Percentiles rank a stretch among this genome's conserved stretches.
Evolutionary conservation across 495 filamentous ascomycete genomes (phyloP).

Genomic region (Neurospora sp.): DNA sequence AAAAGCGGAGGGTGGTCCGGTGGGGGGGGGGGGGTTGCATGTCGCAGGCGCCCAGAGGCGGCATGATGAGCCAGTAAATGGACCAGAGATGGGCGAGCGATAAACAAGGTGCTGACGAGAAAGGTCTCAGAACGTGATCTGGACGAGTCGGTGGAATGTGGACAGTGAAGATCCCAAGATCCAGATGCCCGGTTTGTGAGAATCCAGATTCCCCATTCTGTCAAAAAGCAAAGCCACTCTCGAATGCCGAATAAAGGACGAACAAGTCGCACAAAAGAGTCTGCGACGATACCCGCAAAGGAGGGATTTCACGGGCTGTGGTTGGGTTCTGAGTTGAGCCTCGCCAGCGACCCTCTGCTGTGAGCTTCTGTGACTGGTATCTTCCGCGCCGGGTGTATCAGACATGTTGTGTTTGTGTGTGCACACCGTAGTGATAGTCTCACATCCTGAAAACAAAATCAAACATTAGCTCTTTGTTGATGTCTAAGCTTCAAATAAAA

Average conservation of each 20-base stretch:
- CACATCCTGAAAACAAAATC: not conserved
- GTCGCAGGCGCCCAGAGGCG: constrained; percentile 7
- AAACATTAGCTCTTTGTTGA: not conserved
- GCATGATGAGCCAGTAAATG: constrained; percentile 9
- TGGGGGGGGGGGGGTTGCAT: constrained; percentile 2
- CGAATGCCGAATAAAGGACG: not conserved
- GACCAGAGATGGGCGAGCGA: constrained; percentile 2
- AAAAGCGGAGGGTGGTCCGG: constrained; percentile 1
- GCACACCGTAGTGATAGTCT: not conserved
- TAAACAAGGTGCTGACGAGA: not conserved
- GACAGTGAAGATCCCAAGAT: not conserved
- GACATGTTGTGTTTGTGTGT: not conserved
- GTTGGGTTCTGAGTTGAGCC: not conserved
- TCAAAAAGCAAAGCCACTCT: not conserved
- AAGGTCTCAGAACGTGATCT: not conserved
- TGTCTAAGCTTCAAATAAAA: not conserved
- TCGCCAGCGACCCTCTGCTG: not conserved
- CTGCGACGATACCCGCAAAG: not conserved
- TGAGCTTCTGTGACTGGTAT: not conserved
- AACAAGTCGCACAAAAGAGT: not conserved
- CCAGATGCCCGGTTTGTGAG: not conserved
- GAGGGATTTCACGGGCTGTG: not conserved
- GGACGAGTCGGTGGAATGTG: not conserved
- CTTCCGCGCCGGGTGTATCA: not conserved
- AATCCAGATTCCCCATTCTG: not conserved